Evolutionary conservation across 2,329 filamentous ascomycete species (phyloP).

Genomic region (Ascochyta clinopodiicola): DNA sequence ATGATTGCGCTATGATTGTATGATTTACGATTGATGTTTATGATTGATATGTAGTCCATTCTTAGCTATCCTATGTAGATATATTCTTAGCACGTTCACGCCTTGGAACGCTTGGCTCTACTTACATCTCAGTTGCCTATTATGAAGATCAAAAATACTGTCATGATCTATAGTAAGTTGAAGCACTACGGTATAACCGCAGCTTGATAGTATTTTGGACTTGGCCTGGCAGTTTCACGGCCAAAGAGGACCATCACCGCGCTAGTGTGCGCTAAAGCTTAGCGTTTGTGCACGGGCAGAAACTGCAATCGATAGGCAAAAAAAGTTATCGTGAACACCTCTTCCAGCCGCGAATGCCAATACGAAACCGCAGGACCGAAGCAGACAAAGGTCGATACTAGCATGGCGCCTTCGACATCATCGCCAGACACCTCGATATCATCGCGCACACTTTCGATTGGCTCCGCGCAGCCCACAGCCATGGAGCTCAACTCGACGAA

Average conservation of each 20-base stretch:
- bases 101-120: too few relatives aligned
- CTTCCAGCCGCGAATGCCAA: background rate
- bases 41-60: background rate
- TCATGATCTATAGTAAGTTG: too few relatives aligned
- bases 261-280: background rate
- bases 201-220: background rate
- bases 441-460: conserved; percentile 49
- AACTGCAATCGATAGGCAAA: conserved; percentile 10
- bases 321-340: conserved; percentile 5
- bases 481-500: conserved; percentile 48
- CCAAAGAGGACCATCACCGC: background rate
- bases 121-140: too few relatives aligned
- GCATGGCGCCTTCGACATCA: conserved; percentile 43
- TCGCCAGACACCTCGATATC: conserved; percentile 50
- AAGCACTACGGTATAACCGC: background rate
- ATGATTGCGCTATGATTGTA: conserved; percentile 48
- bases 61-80: background rate
- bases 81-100: background rate
- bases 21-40: conserved; percentile 1
- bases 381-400: conserved; percentile 2
- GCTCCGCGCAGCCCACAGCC: conserved; percentile 44
- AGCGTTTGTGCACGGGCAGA: background rate
- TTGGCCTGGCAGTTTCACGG: background rate
- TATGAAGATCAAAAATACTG: too few relatives aligned
- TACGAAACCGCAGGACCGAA: background rate